A percentile compares a stretch with the other conserved stretches of the same genome.
phyloP scores from a whole-genome alignment of 441 rosid species.

The Hura crepitans region DNA sequence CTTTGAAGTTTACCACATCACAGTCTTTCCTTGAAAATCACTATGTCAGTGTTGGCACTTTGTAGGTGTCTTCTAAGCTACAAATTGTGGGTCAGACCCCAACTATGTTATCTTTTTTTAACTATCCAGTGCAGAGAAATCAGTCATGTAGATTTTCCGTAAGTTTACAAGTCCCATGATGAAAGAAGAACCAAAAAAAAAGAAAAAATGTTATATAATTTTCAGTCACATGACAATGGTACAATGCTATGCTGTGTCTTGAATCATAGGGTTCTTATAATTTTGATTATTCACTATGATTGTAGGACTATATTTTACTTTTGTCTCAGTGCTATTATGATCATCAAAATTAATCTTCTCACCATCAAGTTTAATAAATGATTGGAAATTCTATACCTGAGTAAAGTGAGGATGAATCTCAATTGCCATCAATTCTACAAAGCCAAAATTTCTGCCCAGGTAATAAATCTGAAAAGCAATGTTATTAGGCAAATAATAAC shows the following conservation, averaged over 20 bases:
- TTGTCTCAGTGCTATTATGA: slow-evolving; percentile 22
- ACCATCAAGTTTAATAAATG: neutral
- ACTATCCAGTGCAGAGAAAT: neutral
- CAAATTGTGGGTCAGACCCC: slow-evolving; percentile 6
- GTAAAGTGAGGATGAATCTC: slow-evolving; percentile 19
- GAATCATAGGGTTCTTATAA: neutral
- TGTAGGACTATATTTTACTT: slow-evolving; percentile 2
- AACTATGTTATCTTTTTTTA: neutral
- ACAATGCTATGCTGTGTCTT: neutral
- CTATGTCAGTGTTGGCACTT: neutral
- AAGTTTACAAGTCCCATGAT: neutral
- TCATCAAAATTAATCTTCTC: slow-evolving; percentile 12
- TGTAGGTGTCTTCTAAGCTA: neutral
- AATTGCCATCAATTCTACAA: slow-evolving; percentile 13
- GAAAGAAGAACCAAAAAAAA: neutral
- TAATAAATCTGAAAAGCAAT: slow-evolving; percentile 13
- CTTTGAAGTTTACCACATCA: neutral
- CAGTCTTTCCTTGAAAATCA: neutral
- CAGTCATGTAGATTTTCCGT: neutral
- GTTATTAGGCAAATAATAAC: slow-evolving; percentile 27
- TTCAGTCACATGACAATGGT: slow-evolving; percentile 1
- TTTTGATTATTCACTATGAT: neutral
- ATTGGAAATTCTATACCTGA: slow-evolving; percentile 6
- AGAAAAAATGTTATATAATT: neutral
- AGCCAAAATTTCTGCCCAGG: neutral